Evolutionary conservation across 2,329 filamentous ascomycete species (phyloP).

Genomic region (Fusarium solani-melongenae): DNA sequence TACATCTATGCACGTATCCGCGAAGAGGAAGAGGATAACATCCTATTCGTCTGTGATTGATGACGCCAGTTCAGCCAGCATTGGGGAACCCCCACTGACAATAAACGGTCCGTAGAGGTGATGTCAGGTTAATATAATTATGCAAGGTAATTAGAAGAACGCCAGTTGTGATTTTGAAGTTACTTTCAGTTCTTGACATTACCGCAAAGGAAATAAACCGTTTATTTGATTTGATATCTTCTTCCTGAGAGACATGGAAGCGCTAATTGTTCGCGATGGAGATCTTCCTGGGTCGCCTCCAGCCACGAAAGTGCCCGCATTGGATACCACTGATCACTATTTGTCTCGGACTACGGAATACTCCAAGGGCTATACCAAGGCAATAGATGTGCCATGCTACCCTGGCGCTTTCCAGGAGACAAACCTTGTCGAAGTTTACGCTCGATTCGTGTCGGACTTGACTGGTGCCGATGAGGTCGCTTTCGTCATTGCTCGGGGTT

Average conservation of each 20-base stretch:
- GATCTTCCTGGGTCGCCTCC: neutral
- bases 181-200: neutral
- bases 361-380: neutral
- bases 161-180: neutral
- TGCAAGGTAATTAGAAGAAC: neutral
- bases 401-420: neutral
- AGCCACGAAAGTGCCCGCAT: constrained; percentile 1
- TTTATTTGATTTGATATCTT: neutral
- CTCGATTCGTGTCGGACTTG: constrained; percentile 1
- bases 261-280: neutral
- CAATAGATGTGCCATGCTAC: neutral
- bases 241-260: neutral
- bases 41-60: neutral
- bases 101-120: neutral
- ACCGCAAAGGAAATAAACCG: neutral
- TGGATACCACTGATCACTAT: constrained; percentile 1
- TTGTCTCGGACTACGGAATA: neutral
- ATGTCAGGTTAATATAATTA: neutral
- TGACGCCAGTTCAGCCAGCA: neutral
- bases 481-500: neutral
- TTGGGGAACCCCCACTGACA: neutral
- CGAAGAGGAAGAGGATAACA: neutral
- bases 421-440: neutral
- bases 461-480: constrained; percentile 3
- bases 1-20: neutral